Evolutionary conservation across 768 basidiomycete species (phyloP), one percentile per base, ranked within the genome.

Genomic region (Suillus cothurnatus): DNA sequence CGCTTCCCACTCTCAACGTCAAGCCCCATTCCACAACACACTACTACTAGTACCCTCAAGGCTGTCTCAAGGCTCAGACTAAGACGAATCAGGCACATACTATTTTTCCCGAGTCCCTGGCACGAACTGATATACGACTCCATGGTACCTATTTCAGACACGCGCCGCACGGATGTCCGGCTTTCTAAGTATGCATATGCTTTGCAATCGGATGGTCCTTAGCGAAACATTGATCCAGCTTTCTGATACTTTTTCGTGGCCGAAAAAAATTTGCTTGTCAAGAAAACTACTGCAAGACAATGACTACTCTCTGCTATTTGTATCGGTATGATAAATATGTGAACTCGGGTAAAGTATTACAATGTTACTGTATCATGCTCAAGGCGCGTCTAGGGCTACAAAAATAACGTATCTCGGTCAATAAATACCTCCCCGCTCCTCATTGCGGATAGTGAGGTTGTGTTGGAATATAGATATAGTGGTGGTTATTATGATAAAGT

Each of bases 381-480:
- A 60, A 65, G 23, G n/a, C 38, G 57, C 19, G 58, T 38, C n/a
- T 61, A 63, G 26, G 50, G 76, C 68, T 77, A 77, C 75, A 75
- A 68, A 67, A 66, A 32, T 34, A 34, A 55, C 53, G 65, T 61
- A 39, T 41, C 28, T 66, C 64, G 6, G 61, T 62, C 21, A 67
- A 77, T 75, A 76, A 76, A 73, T 77, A 68, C 56, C 4, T 41
- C 60, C 61, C 62, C 65, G 39, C 6, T 34, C 3, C 17, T 21
- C 14, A 14, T 32, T 49, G 60, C 23, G 47, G 50, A 34, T 55
- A 70, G 72, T 68, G 64, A 38, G 32, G 34, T 41, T 31, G 41
- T 31, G 6, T 53, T 7, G 50, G 19, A 47, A 45, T 41, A 17
- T 17, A 65, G n/a, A 12, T 19, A 32, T 68, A 41, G 56, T 63